These are phyloP conservation scores for Aspergillus quadricinctus DNA, from an alignment of 2,329 filamentous ascomycete species.

Conservation along the genomic window DNA sequence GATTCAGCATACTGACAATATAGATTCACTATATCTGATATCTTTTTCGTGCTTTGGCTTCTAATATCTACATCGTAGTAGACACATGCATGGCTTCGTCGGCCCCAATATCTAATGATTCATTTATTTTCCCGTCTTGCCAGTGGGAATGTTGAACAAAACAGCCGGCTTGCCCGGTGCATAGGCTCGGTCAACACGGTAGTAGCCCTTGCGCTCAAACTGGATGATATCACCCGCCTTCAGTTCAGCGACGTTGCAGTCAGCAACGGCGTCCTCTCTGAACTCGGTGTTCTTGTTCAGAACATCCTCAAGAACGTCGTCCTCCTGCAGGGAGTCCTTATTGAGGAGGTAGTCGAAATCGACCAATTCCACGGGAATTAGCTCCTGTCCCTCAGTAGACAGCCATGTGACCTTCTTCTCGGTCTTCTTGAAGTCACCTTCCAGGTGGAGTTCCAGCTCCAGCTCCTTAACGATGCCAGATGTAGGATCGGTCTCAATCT, in stretches of 20 bases:
- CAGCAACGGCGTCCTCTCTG: conserved; percentile 70
- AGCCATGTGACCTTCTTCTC: conserved; percentile 98
- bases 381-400: conserved; percentile 66
- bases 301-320: conserved; percentile 80
- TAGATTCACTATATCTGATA: neutral
- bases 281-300: conserved; percentile 72
- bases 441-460: conserved; percentile 81
- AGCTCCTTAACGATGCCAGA: conserved; percentile 62
- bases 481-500: conserved; percentile 45
- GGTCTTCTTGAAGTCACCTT: conserved; percentile 90
- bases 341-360: conserved; percentile 95
- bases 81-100: neutral
- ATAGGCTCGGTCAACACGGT: conserved; percentile 68
- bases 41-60: neutral
- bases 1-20: too few species aligned
- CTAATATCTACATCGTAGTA: neutral
- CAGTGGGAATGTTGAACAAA: conserved; percentile 67
- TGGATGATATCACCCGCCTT: conserved; percentile 91
- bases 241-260: conserved; percentile 72
- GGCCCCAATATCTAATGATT: neutral
- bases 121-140: conserved; percentile 45
- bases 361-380: conserved; percentile 79
- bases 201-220: conserved; percentile 90
- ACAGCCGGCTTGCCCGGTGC: conserved; percentile 57
- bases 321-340: conserved; percentile 88